Percentiles rank a stretch among this genome's conserved stretches.
phyloP scores from a whole-genome alignment of 2,329 filamentous ascomycete genomes.

The Hysterium pulicare region DNA sequence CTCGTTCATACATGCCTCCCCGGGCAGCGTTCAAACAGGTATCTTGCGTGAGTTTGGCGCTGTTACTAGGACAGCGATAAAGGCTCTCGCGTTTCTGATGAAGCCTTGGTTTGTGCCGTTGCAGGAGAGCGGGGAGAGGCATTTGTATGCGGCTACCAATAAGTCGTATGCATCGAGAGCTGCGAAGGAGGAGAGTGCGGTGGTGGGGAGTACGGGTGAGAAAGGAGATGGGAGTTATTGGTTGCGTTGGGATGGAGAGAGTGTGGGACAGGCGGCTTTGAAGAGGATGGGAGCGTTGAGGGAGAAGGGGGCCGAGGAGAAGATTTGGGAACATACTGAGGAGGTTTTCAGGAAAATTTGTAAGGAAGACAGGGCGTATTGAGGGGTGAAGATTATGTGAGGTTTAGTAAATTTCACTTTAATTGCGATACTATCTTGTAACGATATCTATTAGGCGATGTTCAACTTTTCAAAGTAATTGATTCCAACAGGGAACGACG shows the following conservation, averaged over 20 bases:
- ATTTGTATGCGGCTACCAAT: slow-evolving; percentile 30
- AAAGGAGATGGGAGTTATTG: slow-evolving; percentile 25
- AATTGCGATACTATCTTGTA: too few relatives aligned
- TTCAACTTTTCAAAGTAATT: too few relatives aligned
- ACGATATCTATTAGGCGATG: too few relatives aligned
- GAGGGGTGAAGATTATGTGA: neutral
- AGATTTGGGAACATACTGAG: slow-evolving; percentile 30
- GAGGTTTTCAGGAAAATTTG: slow-evolving; percentile 30
- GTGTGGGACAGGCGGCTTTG: slow-evolving; percentile 12
- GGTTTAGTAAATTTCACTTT: too few relatives aligned
- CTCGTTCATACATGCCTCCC: slow-evolving; percentile 27
- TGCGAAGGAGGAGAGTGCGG: slow-evolving; percentile 11
- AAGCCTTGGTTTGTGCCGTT: slow-evolving; percentile 18
- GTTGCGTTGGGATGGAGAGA: slow-evolving; percentile 23
- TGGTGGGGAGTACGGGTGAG: slow-evolving; percentile 19
- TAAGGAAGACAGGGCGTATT: slow-evolving; percentile 8
- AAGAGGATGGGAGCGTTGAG: slow-evolving; percentile 16
- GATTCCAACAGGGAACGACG: too few relatives aligned
- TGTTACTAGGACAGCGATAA: slow-evolving; percentile 6
- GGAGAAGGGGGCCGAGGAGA: slow-evolving; percentile 20
- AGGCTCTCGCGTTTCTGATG: slow-evolving; percentile 8
- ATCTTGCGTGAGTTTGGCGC: slow-evolving; percentile 12
- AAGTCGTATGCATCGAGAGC: slow-evolving; percentile 18
- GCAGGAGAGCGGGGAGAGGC: slow-evolving; percentile 31
- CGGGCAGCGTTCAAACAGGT: slow-evolving; percentile 22